A percentile compares a stretch with the other conserved stretches of the same genome.
Evolutionary conservation across 495 filamentous ascomycete species (phyloP).

Genomic region (Glarea lozoyensis): DNA sequence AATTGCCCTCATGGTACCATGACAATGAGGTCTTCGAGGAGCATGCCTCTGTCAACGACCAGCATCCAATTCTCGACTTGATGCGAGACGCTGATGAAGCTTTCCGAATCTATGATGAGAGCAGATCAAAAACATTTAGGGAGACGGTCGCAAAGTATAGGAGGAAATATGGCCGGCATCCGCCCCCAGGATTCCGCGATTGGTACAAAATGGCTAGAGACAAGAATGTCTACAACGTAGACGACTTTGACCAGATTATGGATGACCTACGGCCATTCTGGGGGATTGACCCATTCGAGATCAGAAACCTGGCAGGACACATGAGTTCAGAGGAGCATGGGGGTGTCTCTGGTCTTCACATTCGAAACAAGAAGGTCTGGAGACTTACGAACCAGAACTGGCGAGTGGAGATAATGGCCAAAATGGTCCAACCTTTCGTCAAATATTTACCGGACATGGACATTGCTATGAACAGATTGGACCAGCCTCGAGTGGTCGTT

Average conservation of each 20-base stretch:
- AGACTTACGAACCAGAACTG: too few relatives aligned
- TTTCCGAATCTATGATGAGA: conserved; percentile 25
- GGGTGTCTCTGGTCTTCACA: too few relatives aligned
- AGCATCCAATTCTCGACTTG: conserved; percentile 36
- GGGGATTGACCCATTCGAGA: conserved; percentile 45
- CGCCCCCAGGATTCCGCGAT: conserved; percentile 58
- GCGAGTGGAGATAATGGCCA: too few relatives aligned
- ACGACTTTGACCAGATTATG: conserved; percentile 61
- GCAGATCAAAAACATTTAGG: conserved; percentile 34
- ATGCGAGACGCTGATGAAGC: conserved; percentile 30
- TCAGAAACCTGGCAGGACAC: conserved; percentile 48
- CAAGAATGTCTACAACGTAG: conserved; percentile 48
- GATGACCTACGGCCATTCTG: conserved; percentile 64
- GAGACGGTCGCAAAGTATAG: conserved; percentile 48
- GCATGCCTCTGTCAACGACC: not conserved
- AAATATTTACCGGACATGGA: conserved; percentile 61
- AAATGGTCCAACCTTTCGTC: conserved; percentile 45
- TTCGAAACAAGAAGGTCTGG: too few relatives aligned
- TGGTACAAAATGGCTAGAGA: conserved; percentile 59
- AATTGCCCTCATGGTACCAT: conserved; percentile 10
- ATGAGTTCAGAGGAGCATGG: conserved; percentile 40
- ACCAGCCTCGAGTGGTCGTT: conserved; percentile 56
- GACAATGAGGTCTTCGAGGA: conserved; percentile 15
- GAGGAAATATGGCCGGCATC: conserved; percentile 53
- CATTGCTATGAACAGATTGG: conserved; percentile 57